These are phyloP conservation scores for Colletotrichum eremochloae DNA, from an alignment of 2,329 filamentous ascomycete species.

Conservation along the genomic window DNA sequence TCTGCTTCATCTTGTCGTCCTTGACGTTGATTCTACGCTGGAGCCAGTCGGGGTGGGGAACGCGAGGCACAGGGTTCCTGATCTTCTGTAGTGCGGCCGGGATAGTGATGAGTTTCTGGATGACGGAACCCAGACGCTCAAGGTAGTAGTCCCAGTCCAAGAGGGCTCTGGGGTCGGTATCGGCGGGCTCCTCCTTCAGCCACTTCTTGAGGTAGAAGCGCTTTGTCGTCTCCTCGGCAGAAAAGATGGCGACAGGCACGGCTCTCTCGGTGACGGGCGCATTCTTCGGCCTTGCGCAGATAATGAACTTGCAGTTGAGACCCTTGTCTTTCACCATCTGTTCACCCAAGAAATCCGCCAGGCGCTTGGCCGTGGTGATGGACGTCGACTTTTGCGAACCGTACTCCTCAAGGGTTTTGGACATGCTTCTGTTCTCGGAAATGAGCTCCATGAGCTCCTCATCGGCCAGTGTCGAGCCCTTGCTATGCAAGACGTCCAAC, in stretches of 20 bases:
- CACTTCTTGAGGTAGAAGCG: constrained; percentile 92
- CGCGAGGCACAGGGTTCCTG: constrained; percentile 91
- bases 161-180: constrained; percentile 90
- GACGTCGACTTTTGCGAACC: constrained; percentile 96
- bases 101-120: constrained; percentile 99
- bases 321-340: constrained; percentile 99
- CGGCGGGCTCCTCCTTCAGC: constrained; percentile 90
- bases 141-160: constrained; percentile 99
- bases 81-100: constrained; percentile 96
- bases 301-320: constrained; percentile 99
- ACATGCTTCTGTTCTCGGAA: constrained; percentile 99
- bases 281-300: constrained; percentile 86
- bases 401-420: constrained; percentile 96
- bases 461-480: constrained; percentile 90
- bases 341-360: constrained; percentile 96
- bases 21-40: constrained; percentile 94
- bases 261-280: constrained; percentile 95
- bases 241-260: constrained; percentile 96
- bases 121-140: constrained; percentile 94
- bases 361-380: constrained; percentile 95
- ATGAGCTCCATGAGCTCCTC: constrained; percentile 99
- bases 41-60: constrained; percentile 96
- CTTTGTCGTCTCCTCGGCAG: constrained; percentile 89
- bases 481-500: constrained; percentile 93
- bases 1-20: constrained; percentile 98